phyloP scores from a whole-genome alignment of 164 flowering plant genomes.

The Magnolia officinalis region DNA sequence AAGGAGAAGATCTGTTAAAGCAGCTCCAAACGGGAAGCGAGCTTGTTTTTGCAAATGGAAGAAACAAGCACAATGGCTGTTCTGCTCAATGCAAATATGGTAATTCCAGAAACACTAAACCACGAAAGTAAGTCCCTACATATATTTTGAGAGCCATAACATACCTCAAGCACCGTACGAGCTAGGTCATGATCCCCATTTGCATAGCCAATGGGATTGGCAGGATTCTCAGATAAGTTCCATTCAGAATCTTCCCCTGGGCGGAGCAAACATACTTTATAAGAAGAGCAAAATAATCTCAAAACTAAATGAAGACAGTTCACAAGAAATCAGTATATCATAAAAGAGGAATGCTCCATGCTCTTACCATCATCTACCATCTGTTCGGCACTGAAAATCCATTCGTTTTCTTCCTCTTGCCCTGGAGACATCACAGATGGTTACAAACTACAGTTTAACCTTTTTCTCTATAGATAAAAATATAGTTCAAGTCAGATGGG shows the following conservation, averaged over 20 bases:
- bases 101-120: neutral
- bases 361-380: conserved; percentile 37
- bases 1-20: neutral
- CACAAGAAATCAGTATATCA: neutral
- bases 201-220: conserved; percentile 63
- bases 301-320: neutral
- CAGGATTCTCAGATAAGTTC: conserved; percentile 34
- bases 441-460: too few species aligned
- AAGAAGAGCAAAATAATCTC: neutral
- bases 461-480: too few species aligned
- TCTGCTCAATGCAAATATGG: neutral
- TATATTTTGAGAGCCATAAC: neutral
- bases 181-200: conserved; percentile 80
- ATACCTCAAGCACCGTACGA: conserved; percentile 66
- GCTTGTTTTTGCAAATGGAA: neutral
- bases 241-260: conserved; percentile 49
- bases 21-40: neutral
- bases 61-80: neutral
- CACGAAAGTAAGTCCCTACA: neutral
- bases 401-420: conserved; percentile 62
- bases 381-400: conserved; percentile 82
- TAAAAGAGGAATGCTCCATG: conserved; percentile 13
- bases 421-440: conserved; percentile 19
- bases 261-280: neutral
- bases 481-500: neutral